Evolutionary conservation across 2,329 filamentous ascomycete species (phyloP).

Genomic region (Orbilia blumenaviensis): DNA sequence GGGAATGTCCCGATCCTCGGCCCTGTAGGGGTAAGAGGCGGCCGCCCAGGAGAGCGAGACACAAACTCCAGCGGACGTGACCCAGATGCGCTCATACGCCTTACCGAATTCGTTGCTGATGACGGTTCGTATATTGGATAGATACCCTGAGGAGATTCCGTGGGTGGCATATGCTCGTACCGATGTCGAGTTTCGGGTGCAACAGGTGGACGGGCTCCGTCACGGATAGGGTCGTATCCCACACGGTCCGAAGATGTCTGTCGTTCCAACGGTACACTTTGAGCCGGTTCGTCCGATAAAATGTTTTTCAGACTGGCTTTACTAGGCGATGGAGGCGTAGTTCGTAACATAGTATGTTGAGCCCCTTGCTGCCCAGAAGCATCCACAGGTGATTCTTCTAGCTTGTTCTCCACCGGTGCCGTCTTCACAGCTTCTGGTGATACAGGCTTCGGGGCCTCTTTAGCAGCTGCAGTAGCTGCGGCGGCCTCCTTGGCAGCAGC

Average conservation of each 20-base stretch:
- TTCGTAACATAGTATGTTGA: slow-evolving; percentile 39
- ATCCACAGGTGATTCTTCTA: slow-evolving; percentile 20
- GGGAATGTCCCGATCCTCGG: slow-evolving; percentile 43
- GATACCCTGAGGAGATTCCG: slow-evolving; percentile 14
- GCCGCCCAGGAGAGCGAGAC: slow-evolving; percentile 31
- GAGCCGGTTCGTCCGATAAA: slow-evolving; percentile 32
- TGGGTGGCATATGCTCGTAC: slow-evolving; percentile 31
- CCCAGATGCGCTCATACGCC: slow-evolving; percentile 38
- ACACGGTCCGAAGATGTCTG: slow-evolving; percentile 27
- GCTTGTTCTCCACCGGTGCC: slow-evolving; percentile 1
- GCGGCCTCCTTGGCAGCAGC: slow-evolving; percentile 5
- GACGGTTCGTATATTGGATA: slow-evolving; percentile 47
- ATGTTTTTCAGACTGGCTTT: slow-evolving; percentile 47
- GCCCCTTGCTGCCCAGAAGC: not conserved
- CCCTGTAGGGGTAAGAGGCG: slow-evolving; percentile 39
- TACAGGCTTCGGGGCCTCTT: slow-evolving; percentile 4
- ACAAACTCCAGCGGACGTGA: slow-evolving; percentile 33
- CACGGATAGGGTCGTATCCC: slow-evolving; percentile 44
- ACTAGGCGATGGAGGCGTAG: slow-evolving; percentile 44
- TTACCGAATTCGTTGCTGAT: slow-evolving; percentile 21
- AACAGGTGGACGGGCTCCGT: slow-evolving; percentile 6
- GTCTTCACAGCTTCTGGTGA: slow-evolving; percentile 24
- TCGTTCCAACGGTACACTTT: slow-evolving; percentile 25
- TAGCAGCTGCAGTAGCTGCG: not conserved
- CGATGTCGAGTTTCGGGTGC: slow-evolving; percentile 29